phyloP scores from a whole-genome alignment of 148 eudicot genomes.

The Nepenthes mirabilis region DNA sequence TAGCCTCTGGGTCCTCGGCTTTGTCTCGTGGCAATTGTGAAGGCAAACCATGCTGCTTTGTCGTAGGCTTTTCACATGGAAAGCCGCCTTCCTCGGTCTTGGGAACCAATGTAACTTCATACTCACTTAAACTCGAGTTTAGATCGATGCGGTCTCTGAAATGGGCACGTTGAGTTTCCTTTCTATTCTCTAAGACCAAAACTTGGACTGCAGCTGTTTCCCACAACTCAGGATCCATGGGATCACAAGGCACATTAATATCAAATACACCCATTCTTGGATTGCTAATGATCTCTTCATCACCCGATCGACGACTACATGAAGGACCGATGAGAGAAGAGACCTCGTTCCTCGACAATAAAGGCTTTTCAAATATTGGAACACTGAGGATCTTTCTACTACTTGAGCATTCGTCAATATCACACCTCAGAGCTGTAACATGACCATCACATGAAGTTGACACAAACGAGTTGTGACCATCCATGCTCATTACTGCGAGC shows the following conservation, averaged over 20 bases:
- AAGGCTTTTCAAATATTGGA: constrained; percentile 4
- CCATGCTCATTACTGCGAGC: constrained; percentile 11
- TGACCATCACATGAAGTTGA: constrained; percentile 15
- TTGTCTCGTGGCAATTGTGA: constrained; percentile 4
- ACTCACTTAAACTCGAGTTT: constrained; percentile 33
- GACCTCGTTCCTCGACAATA: not conserved
- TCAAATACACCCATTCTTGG: not conserved
- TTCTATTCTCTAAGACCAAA: constrained; percentile 13
- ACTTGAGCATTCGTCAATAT: not conserved
- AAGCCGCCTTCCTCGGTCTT: constrained; percentile 28
- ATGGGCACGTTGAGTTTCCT: constrained; percentile 8
- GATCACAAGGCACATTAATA: constrained; percentile 42
- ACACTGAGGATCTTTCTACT: constrained; percentile 2
- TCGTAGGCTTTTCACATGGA: constrained; percentile 8
- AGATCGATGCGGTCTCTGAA: constrained; percentile 33
- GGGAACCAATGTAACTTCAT: constrained; percentile 22
- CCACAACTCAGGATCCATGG: constrained; percentile 13
- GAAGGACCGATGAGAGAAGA: not conserved
- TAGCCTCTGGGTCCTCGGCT: constrained; percentile 15
- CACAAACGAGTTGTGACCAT: constrained; percentile 9
- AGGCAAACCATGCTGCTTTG: constrained; percentile 12
- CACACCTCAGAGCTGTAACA: constrained; percentile 1
- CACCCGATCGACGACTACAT: not conserved
- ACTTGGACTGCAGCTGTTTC: constrained; percentile 13
- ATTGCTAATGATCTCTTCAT: not conserved